Evolutionary conservation across 1,139 yeast species (phyloP), one percentile per base, ranked within the genome.

Genomic region (Scheffersomyces segobiensis): DNA sequence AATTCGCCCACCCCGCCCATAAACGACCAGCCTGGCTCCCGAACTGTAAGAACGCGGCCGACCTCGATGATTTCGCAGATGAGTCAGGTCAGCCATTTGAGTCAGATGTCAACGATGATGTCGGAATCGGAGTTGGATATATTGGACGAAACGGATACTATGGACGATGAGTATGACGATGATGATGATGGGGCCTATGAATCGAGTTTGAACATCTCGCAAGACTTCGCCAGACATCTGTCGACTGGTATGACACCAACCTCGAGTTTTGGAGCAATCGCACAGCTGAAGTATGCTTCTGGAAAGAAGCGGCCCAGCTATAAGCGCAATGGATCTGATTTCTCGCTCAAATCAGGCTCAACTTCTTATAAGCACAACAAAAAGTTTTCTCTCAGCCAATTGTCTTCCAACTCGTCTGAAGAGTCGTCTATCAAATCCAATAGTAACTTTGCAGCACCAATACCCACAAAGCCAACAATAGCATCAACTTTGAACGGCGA

Each of bases 61-160:
- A 78, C 86, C 5, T 88, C 93, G 0, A 83, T 87, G 73, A 74
- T 88, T 2, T 88, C 93, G 0, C 91, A 87, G 64, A 76, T 83
- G 47, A 85, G 89, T 57, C 84, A 84, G 63, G 65, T 81, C 24
- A 83, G 87, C 59, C 84, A 81, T 55, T 66, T 82, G 50, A 86
- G 90, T 55, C 89, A 87, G 63, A 77, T 83, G 62, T 83, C 87
- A 1, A 82, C 83, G 32, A 78, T 78, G 80, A 63, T 79, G 64
- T 78, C 83, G 8, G 84, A 78, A 57, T 77, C 81, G 5, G 85
- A 81, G 65, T 62, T 78, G 64, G 81, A 80, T 59, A 64, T 73
- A 66, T 58, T 76, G 67, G 73, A 81, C 72, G 76, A 78, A 77
- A 71, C 85, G 67, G 71, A 85, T 74, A 72, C 83, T 70, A 74